Conservation (phyloP, 495 filamentous ascomycete species). For the Penicillium cinerascens region DNA sequence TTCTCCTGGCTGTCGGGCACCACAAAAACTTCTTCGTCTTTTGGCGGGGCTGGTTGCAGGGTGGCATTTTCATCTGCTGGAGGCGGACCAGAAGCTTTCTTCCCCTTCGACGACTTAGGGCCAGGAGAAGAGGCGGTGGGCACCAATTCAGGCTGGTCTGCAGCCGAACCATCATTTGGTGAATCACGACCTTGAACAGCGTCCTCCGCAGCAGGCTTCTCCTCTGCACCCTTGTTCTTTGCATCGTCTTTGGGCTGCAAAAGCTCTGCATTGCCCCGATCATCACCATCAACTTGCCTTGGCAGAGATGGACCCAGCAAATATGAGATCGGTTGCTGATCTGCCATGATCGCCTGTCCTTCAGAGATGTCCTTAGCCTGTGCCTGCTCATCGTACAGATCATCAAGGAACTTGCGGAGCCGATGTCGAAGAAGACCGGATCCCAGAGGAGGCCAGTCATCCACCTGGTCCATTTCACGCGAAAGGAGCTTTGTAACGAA, state of each 20-base stretch:
- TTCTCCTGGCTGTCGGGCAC: conserved; percentile 37
- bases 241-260: neutral
- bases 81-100: neutral
- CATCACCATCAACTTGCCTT: neutral
- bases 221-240: neutral
- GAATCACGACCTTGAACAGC: neutral
- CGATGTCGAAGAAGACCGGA: conserved; percentile 50
- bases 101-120: neutral
- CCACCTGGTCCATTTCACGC: conserved; percentile 40
- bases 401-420: conserved; percentile 51
- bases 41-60: neutral
- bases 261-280: neutral
- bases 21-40: conserved; percentile 20
- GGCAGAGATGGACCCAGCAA: conserved; percentile 24
- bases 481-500: conserved; percentile 59
- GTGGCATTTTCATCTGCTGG: neutral
- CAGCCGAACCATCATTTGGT: neutral
- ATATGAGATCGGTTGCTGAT: conserved; percentile 32
- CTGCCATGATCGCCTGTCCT: conserved; percentile 24
- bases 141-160: conserved; percentile 7
- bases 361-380: conserved; percentile 15
- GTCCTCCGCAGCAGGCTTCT: neutral
- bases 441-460: conserved; percentile 54
- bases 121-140: neutral
- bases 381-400: conserved; percentile 47